Base-by-base conservation (phyloP, 495 filamentous ascomycete genomes). In the Aspergillus ellipticus region DNA sequence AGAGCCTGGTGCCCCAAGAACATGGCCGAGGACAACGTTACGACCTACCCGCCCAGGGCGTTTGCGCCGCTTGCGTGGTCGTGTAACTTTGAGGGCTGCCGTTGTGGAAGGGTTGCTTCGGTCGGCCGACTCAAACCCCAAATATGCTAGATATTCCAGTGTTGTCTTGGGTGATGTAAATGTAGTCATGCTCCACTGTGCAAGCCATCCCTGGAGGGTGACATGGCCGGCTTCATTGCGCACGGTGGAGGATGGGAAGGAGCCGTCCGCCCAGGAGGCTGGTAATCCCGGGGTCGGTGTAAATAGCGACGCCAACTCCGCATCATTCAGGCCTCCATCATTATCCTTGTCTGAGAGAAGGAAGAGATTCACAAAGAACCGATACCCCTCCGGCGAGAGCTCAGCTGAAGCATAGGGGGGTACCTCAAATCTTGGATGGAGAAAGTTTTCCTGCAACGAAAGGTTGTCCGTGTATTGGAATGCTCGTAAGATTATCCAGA, bases 151-250 rank as follows among this genome's bases (percentile, higher is more conserved):
- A 65, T 98, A 98, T 57, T 93, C 89, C 2, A 98, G 75, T 0
- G 94, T 97, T 0, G 91, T 97, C 66, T 91, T 93, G 15, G 95
- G 93, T 28, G 94, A 91, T 48, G 92, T 82, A 63, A 97, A 98
- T 2, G 94, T 98, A 0, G 95, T 98, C 94, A 98, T 98, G 70
- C 91, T 96, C 94, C 94, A 98, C 60, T 98, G 94, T 4, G 94
- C 95, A 16, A 98, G 81, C 94, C 94, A 98, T 4, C 94, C 94
- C 70, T 98, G 94, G 2, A 97, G 80, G 3, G 94, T 98, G 58
- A 98, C 92, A 70, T 97, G 82, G 1, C 93, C 92, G 9, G 91
- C 90, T 72, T 98, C 94, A 67, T 96, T 97, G 33, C 90, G 86
- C 15, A 97, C 92, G 11, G 95, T 96, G 4, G 89, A 95, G 3